Evolutionary conservation across 805 yeast genomes (phyloP).

Genomic region (Metschnikowia henanensis): DNA sequence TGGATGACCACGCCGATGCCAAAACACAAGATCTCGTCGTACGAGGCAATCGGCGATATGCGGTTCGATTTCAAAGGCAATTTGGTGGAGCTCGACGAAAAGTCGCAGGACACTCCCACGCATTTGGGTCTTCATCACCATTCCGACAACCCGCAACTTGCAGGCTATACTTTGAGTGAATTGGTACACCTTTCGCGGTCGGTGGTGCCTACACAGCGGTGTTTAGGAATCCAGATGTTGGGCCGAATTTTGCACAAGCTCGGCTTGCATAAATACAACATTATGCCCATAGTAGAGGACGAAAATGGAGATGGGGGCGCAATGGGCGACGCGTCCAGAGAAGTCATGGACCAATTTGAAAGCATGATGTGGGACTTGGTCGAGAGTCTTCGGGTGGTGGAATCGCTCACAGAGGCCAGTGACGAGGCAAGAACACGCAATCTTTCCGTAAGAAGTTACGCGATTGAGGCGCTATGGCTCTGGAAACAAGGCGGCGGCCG

Average conservation of each 20-base stretch:
- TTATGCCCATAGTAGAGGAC: conserved; percentile 45
- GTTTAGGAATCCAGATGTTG: conserved; percentile 80
- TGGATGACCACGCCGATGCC: conserved; percentile 85
- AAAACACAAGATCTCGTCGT: conserved; percentile 37
- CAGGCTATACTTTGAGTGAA: conserved; percentile 90
- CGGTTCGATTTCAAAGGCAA: conserved; percentile 90
- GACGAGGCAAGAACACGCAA: conserved; percentile 64
- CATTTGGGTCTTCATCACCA: conserved; percentile 87
- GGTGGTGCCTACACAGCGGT: conserved; percentile 78
- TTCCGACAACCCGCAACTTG: conserved; percentile 80
- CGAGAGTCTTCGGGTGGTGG: conserved; percentile 59
- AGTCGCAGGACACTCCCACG: conserved; percentile 42
- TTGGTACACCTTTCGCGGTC: conserved; percentile 78
- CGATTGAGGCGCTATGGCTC: conserved; percentile 88
- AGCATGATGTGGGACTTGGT: conserved; percentile 70
- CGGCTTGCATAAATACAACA: conserved; percentile 59
- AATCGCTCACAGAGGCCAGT: conserved; percentile 64
- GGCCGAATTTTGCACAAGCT: conserved; percentile 86
- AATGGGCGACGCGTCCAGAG: conserved; percentile 37
- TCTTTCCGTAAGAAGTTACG: conserved; percentile 76
- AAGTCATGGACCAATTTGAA: conserved; percentile 43
- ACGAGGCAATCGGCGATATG: conserved; percentile 62
- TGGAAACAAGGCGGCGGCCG: conserved; percentile 64
- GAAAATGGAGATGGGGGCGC: conserved; percentile 34
- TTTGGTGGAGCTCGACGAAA: conserved; percentile 51